Percentiles rank a stretch among this genome's conserved stretches.
Evolutionary conservation across 805 yeast genomes (phyloP).

Genomic region (Candida takata): DNA sequence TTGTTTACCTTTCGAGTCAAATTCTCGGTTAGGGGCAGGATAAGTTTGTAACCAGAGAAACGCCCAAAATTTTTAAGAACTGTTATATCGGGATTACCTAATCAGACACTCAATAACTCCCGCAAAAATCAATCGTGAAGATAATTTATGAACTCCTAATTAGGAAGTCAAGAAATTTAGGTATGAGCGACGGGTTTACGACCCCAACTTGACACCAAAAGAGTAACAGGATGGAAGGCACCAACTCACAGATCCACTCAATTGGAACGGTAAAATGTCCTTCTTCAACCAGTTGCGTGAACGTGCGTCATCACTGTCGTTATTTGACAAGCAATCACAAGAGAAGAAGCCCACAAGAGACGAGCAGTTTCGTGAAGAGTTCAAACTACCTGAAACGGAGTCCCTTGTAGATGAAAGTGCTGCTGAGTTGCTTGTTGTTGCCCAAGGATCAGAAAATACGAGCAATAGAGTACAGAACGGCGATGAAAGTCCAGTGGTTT

Average conservation of each 20-base stretch:
- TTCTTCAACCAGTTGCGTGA: slow-evolving; percentile 38
- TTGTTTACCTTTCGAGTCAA: no score
- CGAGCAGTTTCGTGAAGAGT: slow-evolving; percentile 61
- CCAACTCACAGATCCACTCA: neutral
- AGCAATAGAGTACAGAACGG: neutral
- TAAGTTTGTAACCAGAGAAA: no score
- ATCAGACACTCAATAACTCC: no score
- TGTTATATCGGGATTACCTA: no score
- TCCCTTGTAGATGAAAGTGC: slow-evolving; percentile 54
- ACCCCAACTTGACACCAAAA: slow-evolving; percentile 1
- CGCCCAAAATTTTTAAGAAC: no score
- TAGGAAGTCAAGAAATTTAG: slow-evolving; percentile 10
- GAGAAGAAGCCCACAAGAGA: slow-evolving; percentile 34
- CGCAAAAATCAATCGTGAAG: no score
- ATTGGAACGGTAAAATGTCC: slow-evolving; percentile 29
- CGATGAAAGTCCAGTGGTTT: slow-evolving; percentile 21
- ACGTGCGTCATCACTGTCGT: slow-evolving; percentile 37
- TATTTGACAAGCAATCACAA: slow-evolving; percentile 32
- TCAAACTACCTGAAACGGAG: slow-evolving; percentile 68
- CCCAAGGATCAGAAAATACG: slow-evolving; percentile 8
- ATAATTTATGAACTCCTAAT: no score
- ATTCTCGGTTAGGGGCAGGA: no score
- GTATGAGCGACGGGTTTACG: no score
- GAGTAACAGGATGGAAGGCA: neutral
- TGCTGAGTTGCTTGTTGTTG: slow-evolving; percentile 48